These are phyloP conservation scores for Magnusiomyces fungicola DNA, from an alignment of 1,139 yeast species.

Conservation along the genomic window DNA sequence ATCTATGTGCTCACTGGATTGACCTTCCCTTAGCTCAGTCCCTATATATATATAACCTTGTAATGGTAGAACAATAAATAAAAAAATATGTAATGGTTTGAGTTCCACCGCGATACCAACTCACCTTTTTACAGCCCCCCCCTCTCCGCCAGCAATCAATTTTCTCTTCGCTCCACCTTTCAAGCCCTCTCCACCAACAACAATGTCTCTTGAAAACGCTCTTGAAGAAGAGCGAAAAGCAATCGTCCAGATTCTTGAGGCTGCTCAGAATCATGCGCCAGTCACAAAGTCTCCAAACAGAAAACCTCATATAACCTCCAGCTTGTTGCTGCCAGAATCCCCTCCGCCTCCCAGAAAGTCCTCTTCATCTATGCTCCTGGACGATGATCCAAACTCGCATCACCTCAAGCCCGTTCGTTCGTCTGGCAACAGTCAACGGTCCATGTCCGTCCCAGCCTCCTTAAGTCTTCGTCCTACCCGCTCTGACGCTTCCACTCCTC, in stretches of 20 bases:
- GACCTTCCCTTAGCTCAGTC: no score
- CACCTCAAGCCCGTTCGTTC: not conserved
- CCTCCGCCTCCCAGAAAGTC: constrained; percentile 3
- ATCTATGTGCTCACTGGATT: no score
- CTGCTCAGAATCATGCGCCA: constrained; percentile 9
- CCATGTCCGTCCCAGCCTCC: not conserved
- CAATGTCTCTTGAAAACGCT: constrained; percentile 42
- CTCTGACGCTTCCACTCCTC: constrained; percentile 8
- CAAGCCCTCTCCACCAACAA: not conserved
- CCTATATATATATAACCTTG: no score
- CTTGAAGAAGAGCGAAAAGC: constrained; percentile 40
- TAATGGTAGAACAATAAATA: no score
- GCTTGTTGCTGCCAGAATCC: constrained; percentile 5
- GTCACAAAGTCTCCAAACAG: constrained; percentile 9
- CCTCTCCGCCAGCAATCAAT: no score
- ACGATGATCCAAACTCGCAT: not conserved
- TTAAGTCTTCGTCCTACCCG: constrained; percentile 2
- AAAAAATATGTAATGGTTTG: no score
- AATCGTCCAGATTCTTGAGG: constrained; percentile 34
- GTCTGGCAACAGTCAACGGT: not conserved
- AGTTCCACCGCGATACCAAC: no score
- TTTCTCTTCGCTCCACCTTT: not conserved
- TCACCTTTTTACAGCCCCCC: no score
- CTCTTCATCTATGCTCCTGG: constrained; percentile 9
- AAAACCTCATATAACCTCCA: constrained; percentile 7